Conservation (phyloP, 805 yeast species). For the Cyberlindnera maritima region DNA sequence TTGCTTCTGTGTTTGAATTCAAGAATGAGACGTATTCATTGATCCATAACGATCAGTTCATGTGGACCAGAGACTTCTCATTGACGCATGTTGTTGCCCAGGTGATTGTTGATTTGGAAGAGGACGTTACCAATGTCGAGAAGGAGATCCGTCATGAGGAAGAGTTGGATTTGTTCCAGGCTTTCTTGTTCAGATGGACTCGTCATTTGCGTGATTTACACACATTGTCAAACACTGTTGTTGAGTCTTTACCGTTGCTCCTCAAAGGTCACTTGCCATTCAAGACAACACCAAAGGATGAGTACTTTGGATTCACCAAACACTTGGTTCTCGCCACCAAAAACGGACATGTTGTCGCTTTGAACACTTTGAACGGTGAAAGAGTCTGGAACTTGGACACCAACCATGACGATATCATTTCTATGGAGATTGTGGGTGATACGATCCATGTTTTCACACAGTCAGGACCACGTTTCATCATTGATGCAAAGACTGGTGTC, state of each 20-base stretch:
- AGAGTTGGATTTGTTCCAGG: conserved; percentile 26
- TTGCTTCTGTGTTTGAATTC: conserved; percentile 16
- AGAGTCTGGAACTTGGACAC: conserved; percentile 38
- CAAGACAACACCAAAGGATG: conserved; percentile 11
- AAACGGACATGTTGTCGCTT: conserved; percentile 41
- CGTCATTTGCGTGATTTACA: conserved; percentile 26
- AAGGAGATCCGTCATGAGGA: conserved; percentile 34
- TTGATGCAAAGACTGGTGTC: conserved; percentile 32
- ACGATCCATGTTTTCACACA: conserved; percentile 18
- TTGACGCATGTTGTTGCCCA: conserved; percentile 37
- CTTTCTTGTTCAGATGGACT: conserved; percentile 31
- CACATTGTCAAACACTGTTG: conserved; percentile 11
- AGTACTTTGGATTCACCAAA: conserved; percentile 47
- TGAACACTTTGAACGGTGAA: conserved; percentile 40
- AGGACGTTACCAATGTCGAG: conserved; percentile 21
- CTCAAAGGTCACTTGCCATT: conserved; percentile 2
- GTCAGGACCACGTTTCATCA: conserved; percentile 19
- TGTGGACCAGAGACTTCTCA: conserved; percentile 47
- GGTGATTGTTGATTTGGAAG: conserved; percentile 27
- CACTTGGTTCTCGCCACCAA: conserved; percentile 39
- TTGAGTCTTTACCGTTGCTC: conserved; percentile 13
- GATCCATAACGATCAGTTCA: conserved; percentile 10
- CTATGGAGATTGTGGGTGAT: conserved; percentile 22
- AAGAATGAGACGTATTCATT: conserved; percentile 11
- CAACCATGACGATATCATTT: conserved; percentile 20